Evolutionary conservation across 2,329 filamentous ascomycete species (phyloP).

Genomic region (Aspergillus pseudoglaucus): DNA sequence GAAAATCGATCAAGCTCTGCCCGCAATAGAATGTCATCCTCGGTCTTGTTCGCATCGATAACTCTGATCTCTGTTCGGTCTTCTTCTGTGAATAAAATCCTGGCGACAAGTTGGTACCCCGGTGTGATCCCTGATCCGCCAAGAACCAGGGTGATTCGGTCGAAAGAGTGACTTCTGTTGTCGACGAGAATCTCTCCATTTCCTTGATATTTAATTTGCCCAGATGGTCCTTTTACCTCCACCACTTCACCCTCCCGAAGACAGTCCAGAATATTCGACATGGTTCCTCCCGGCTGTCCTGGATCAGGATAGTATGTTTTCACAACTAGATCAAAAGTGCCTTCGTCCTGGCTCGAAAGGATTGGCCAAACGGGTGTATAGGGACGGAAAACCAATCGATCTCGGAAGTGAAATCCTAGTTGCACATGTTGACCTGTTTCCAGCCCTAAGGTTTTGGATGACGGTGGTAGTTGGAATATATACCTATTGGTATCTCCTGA

Average conservation of each 20-base stretch:
- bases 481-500: constrained; percentile 32
- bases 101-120: constrained; percentile 45
- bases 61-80: constrained; percentile 32
- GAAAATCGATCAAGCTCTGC: constrained; percentile 6
- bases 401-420: constrained; percentile 47
- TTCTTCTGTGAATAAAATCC: constrained; percentile 36
- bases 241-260: constrained; percentile 44
- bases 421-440: constrained; percentile 49
- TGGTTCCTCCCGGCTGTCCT: constrained; percentile 47
- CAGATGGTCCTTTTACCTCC: constrained; percentile 48
- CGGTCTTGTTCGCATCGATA: constrained; percentile 8
- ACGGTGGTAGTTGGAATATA: constrained; percentile 21
- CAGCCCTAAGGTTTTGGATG: constrained; percentile 39
- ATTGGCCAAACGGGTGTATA: constrained; percentile 49
- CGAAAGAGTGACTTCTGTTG: constrained; percentile 36
- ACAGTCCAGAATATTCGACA: constrained; percentile 49
- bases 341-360: constrained; percentile 32
- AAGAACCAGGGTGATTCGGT: constrained; percentile 43
- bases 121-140: constrained; percentile 49
- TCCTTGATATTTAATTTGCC: constrained; percentile 46
- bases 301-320: constrained; percentile 48
- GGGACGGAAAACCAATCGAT: constrained; percentile 45
- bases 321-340: constrained; percentile 45
- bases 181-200: constrained; percentile 43
- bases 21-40: constrained; percentile 9